Conservation (phyloP, 805 yeast genomes). For the Metschnikowia arizonensis region DNA sequence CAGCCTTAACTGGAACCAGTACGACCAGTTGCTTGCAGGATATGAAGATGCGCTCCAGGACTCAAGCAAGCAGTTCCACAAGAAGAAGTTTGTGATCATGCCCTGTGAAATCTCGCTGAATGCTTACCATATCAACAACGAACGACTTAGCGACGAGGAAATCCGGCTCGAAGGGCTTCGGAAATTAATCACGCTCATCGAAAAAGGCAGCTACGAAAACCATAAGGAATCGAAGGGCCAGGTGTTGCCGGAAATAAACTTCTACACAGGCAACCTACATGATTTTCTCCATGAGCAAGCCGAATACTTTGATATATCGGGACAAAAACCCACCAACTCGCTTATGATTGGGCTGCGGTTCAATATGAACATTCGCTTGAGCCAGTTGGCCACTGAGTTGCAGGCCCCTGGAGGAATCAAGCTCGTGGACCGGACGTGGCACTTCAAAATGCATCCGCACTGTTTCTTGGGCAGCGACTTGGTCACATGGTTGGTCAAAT, state of each 20-base stretch:
- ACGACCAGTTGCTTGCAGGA: constrained; percentile 91
- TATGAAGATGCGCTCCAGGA: constrained; percentile 68
- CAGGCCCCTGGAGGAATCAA: constrained; percentile 61
- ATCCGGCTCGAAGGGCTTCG: constrained; percentile 88
- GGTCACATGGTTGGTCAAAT: constrained; percentile 79
- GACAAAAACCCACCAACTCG: constrained; percentile 28
- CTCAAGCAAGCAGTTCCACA: constrained; percentile 50
- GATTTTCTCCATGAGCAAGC: constrained; percentile 52
- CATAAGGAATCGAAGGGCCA: constrained; percentile 29
- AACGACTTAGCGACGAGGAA: constrained; percentile 74
- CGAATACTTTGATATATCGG: constrained; percentile 38
- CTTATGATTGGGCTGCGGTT: constrained; percentile 38
- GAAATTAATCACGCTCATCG: constrained; percentile 58
- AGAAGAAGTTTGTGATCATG: constrained; percentile 78
- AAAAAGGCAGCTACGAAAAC: constrained; percentile 47
- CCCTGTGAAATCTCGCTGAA: constrained; percentile 70
- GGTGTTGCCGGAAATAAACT: constrained; percentile 67
- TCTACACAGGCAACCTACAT: constrained; percentile 82
- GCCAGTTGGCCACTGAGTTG: constrained; percentile 57
- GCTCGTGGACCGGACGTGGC: constrained; percentile 85
- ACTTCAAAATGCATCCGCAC: constrained; percentile 68
- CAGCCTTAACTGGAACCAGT: constrained; percentile 80
- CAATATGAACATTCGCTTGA: constrained; percentile 46
- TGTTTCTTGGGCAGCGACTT: constrained; percentile 84
- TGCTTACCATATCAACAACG: constrained; percentile 48